Percentiles rank a stretch among this genome's conserved stretches.
Conservation (phyloP, 2,329 filamentous ascomycete genomes). For the Phialophora expanda region DNA sequence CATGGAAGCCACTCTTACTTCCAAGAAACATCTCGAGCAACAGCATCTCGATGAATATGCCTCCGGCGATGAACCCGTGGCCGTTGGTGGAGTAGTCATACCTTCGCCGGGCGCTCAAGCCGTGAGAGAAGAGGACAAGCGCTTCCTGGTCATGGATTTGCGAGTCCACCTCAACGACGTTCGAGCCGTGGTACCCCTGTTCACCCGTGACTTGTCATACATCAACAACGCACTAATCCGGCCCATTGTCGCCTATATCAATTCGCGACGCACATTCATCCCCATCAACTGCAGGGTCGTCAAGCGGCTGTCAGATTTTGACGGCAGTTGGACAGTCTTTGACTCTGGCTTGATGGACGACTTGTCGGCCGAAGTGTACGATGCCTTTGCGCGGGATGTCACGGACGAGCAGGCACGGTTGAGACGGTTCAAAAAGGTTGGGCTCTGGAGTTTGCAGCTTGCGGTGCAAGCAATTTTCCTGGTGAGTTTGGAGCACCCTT, state of each 20-base stretch:
- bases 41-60: constrained; percentile 14
- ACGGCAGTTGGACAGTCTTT: constrained; percentile 92
- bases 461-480: constrained; percentile 93
- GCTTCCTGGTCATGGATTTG: constrained; percentile 90
- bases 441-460: constrained; percentile 91
- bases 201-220: constrained; percentile 89
- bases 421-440: constrained; percentile 89
- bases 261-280: constrained; percentile 91
- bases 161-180: constrained; percentile 95
- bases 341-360: constrained; percentile 95
- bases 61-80: constrained; percentile 1
- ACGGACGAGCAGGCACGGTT: constrained; percentile 85
- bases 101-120: constrained; percentile 16
- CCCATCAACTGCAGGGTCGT: constrained; percentile 94
- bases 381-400: constrained; percentile 90
- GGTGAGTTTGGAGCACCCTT: constrained; percentile 57
- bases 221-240: constrained; percentile 94
- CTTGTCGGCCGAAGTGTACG: constrained; percentile 85
- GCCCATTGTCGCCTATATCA: constrained; percentile 98
- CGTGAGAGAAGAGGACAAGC: constrained; percentile 62
- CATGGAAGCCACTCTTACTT: constrained; percentile 69
- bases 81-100: constrained; percentile 31
- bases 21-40: constrained; percentile 33
- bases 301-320: constrained; percentile 85
- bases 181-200: constrained; percentile 87